A percentile compares a stretch with the other conserved stretches of the same genome.
phyloP scores from a whole-genome alignment of 2,329 filamentous ascomycete species.

The Clonostachys byssicola region DNA sequence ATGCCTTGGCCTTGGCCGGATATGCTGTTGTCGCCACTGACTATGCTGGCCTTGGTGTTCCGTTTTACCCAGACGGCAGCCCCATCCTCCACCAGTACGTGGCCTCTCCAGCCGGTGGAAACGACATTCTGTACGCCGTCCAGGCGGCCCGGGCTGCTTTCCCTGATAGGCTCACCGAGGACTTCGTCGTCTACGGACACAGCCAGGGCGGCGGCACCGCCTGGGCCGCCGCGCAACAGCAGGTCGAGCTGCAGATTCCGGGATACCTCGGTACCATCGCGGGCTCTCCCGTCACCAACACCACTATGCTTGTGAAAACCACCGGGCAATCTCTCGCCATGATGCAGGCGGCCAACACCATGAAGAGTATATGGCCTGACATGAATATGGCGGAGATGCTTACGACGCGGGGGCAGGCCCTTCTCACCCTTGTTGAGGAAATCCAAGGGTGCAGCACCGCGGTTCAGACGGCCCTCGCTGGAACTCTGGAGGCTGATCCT shows the following conservation, averaged over 20 bases:
- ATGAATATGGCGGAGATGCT: constrained; percentile 8
- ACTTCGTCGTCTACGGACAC: constrained; percentile 40
- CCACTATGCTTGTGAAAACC: constrained; percentile 6
- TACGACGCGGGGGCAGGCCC: constrained; percentile 2
- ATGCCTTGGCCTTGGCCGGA: constrained; percentile 30
- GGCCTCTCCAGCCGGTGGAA: constrained; percentile 25
- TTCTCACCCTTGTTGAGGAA: constrained; percentile 6
- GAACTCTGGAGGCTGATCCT: constrained; percentile 1
- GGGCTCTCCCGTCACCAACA: constrained; percentile 16
- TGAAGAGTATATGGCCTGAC: constrained; percentile 7
- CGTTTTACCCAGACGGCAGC: constrained; percentile 19
- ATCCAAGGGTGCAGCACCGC: constrained; percentile 8
- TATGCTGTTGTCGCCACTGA: constrained; percentile 38
- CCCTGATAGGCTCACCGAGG: constrained; percentile 14
- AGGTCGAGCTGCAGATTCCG: constrained; percentile 16
- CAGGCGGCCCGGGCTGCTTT: constrained; percentile 34
- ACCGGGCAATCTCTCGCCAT: constrained; percentile 3
- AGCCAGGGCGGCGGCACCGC: constrained; percentile 39
- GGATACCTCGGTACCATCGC: constrained; percentile 31
- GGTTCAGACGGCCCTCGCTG: constrained; percentile 1
- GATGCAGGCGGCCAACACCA: constrained; percentile 3
- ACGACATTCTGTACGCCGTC: constrained; percentile 35
- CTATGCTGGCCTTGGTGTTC: constrained; percentile 37
- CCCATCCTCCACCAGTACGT: constrained; percentile 34
- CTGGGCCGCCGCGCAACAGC: constrained; percentile 25